phyloP scores from a whole-genome alignment of 208 protist species.

The Wallacemonas sp. region DNA sequence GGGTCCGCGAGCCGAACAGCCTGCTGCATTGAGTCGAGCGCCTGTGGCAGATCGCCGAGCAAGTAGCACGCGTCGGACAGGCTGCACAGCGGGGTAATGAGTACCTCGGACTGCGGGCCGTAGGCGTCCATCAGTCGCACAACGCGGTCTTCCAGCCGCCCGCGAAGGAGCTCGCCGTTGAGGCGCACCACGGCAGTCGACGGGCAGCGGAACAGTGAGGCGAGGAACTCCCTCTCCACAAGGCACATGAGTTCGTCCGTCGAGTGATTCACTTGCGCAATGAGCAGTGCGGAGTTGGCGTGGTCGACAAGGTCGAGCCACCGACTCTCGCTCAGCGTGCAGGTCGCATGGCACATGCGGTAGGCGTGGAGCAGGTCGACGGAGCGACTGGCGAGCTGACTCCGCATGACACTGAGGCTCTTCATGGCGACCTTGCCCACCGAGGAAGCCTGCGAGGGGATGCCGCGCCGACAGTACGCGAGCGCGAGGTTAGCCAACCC shows the following conservation, averaged over 20 bases:
- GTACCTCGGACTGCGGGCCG: conserved; percentile 23
- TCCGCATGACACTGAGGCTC: conserved; percentile 30
- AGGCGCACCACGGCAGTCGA: conserved; percentile 26
- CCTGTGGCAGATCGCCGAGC: conserved; percentile 21
- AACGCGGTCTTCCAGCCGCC: conserved; percentile 22
- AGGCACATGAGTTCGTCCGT: conserved; percentile 20
- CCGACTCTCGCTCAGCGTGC: conserved; percentile 14
- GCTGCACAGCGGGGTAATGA: conserved; percentile 42
- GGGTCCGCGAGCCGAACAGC: conserved; percentile 45
- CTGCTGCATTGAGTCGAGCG: conserved; percentile 30
- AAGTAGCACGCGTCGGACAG: conserved; percentile 56
- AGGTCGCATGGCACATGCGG: conserved; percentile 4
- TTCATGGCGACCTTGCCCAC: conserved; percentile 19
- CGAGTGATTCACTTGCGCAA: conserved; percentile 32
- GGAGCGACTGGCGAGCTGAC: conserved; percentile 24
- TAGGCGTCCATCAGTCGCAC: conserved; percentile 9
- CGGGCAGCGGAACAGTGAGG: conserved; percentile 37
- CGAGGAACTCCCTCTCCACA: conserved; percentile 38
- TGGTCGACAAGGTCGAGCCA: conserved; percentile 51
- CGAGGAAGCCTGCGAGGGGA: conserved; percentile 23
- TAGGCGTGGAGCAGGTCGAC: conserved; percentile 25
- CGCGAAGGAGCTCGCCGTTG: conserved; percentile 18
- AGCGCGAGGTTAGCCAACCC: conserved; percentile 31
- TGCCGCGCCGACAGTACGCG: conserved; percentile 21
- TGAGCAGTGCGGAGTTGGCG: conserved; percentile 47